phyloP scores from a whole-genome alignment of 2,329 filamentous ascomycete species.

The Botrytis cinerea region DNA sequence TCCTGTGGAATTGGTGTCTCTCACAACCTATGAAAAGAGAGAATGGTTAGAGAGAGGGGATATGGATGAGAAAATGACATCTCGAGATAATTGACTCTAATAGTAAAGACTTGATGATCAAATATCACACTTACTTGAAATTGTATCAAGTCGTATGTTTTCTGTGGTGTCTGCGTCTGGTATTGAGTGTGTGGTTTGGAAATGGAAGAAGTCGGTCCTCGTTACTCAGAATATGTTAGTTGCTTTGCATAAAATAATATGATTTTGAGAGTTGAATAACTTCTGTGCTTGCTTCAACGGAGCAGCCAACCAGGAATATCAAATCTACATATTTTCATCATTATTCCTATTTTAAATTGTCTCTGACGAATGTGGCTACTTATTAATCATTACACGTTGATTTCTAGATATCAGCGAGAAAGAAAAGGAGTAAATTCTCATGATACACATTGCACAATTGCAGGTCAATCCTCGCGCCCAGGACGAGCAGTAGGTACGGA shows the following conservation, averaged over 20 bases:
- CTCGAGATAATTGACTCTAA: constrained; percentile 26
- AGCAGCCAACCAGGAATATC: constrained; percentile 6
- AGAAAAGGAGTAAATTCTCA: constrained; percentile 8
- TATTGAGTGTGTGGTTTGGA: constrained; percentile 23
- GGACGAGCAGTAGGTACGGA: neutral
- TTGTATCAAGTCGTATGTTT: constrained; percentile 27
- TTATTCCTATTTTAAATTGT: constrained; percentile 25
- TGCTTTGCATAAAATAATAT: constrained; percentile 31
- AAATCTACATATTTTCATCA: constrained; percentile 21
- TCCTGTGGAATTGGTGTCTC: constrained; percentile 34
- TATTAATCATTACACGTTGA: neutral
- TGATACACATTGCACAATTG: neutral
- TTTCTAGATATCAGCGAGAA: neutral
- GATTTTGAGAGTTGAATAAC: constrained; percentile 26
- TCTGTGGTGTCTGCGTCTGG: constrained; percentile 25
- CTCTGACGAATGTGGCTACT: constrained; percentile 9
- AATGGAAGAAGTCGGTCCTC: constrained; percentile 22
- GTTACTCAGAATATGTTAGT: constrained; percentile 32
- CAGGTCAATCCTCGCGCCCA: neutral
- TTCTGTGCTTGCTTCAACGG: constrained; percentile 14
- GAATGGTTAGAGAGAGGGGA: constrained; percentile 32
- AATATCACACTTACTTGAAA: constrained; percentile 32
- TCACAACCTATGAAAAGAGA: constrained; percentile 19
- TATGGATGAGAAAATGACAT: constrained; percentile 24
- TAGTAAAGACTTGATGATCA: constrained; percentile 23